Base-by-base conservation (phyloP, 2,329 filamentous ascomycete species). In the Cercospora janseana region DNA sequence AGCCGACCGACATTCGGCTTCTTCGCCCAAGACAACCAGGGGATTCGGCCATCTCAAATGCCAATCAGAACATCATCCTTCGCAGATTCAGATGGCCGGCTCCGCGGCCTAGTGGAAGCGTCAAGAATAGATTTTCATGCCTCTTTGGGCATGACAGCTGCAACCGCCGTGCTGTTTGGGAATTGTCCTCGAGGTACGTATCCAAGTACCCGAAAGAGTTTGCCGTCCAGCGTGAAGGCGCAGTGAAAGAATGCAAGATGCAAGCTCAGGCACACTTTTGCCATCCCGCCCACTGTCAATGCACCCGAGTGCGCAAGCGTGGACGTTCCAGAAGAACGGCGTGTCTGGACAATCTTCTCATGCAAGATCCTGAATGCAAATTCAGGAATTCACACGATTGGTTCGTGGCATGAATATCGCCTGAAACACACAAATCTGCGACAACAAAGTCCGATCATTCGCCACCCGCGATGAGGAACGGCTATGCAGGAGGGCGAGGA, bases 291-390 rank as follows among this genome's bases (percentile, higher is more conserved):
- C 34, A 12, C 18, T n/a, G n/a, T n/a, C n/a, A n/a, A 38, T 38
- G 34, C 34, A 23, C n/a, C n/a, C 12, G 18, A 38, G 24, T 38
- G 34, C 34, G 34, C 34, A 38, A 38, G 34, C 34, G 18, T 23
- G 24, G 18, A 18, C 34, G 18, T 38, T 23, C 9, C 13, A 6
- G 12, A n/a, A 38, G 18, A 21, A 23, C 34, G 34, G 18, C 34
- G n/a, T 23, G 10, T 8, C 20, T 21, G 18, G 8, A 8, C 9
- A 4, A 8, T 38, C 34, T n/a, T 38, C 1, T 38, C 34, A 13
- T 38, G 20, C 10, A 21, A 12, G 6, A 38, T n/a, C 18, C 13
- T 7, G 3, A 21, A 38, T 21, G 4, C 34, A 38, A n/a, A 20
- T 37, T 10, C 16, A 38, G 24, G 16, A 21, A 38, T 21, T 4